phyloP scores from a whole-genome alignment of 2,329 filamentous ascomycete species.

The Fusarium brachygibbosum region DNA sequence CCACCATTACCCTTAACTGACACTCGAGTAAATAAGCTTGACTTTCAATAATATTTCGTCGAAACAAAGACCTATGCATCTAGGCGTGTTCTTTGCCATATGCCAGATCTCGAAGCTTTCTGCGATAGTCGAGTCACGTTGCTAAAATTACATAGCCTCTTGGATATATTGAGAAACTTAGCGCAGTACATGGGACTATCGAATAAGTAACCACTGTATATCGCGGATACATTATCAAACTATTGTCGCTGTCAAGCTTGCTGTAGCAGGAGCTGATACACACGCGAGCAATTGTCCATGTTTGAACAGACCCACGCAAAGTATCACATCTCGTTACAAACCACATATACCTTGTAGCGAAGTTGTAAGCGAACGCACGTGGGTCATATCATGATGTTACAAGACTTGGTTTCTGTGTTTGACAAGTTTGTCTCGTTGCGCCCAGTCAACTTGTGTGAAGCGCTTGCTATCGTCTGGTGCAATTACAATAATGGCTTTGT shows the following conservation, averaged over 20 bases:
- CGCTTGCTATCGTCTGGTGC: too few relatives aligned
- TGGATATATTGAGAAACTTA: not conserved
- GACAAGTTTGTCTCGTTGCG: not conserved
- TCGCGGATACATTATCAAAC: too few relatives aligned
- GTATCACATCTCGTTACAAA: slow-evolving; percentile 7
- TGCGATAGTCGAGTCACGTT: not conserved
- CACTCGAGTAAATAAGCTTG: not conserved
- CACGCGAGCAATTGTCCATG: not conserved
- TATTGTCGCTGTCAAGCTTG: not conserved
- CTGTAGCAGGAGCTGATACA: not conserved
- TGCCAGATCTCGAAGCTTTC: too few relatives aligned
- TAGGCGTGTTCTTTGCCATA: too few relatives aligned
- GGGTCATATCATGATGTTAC: not conserved
- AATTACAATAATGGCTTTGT: not conserved
- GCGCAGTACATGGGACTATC: not conserved
- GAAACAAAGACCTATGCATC: not conserved
- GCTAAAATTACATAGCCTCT: not conserved
- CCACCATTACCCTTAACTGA: not conserved
- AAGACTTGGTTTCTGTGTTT: not conserved
- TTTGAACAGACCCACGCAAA: not conserved
- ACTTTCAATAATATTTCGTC: too few relatives aligned
- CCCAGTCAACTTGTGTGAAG: not conserved
- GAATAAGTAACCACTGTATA: not conserved
- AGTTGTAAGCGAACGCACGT: not conserved
- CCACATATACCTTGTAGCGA: not conserved